Conservation (phyloP, 345 rosid genomes). For the Hevea brasiliensis region DNA sequence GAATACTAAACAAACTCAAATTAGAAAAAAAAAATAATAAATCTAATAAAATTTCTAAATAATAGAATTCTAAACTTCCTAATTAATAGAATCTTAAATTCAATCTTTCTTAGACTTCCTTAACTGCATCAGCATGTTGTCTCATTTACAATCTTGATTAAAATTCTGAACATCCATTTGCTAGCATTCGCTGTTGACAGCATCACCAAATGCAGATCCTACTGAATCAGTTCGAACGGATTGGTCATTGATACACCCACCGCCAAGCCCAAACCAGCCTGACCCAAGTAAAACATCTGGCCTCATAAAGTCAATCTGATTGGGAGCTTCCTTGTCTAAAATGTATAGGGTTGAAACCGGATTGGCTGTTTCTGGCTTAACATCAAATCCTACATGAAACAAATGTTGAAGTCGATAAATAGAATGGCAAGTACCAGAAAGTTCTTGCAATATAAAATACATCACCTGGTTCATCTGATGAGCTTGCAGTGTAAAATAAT, state of each 20-base stretch:
- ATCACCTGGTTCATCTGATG: no score
- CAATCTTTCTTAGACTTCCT: no score
- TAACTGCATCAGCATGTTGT: no score
- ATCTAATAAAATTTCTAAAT: no score
- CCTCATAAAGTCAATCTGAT: conserved; percentile 33
- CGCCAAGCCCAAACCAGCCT: conserved; percentile 66
- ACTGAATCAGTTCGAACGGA: conserved; percentile 52
- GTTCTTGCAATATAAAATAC: conserved; percentile 1
- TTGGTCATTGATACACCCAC: conserved; percentile 49
- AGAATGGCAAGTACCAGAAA: background rate
- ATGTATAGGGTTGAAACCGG: conserved; percentile 34
- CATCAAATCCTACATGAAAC: conserved; percentile 32
- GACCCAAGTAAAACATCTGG: conserved; percentile 74
- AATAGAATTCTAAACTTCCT: no score
- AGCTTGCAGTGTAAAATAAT: conserved; percentile 14
- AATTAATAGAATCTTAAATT: no score
- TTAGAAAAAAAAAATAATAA: no score
- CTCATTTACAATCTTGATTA: no score
- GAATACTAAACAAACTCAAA: no score
- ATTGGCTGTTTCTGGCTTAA: conserved; percentile 44
- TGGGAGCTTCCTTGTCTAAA: conserved; percentile 32
- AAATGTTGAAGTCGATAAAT: background rate
- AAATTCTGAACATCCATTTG: conserved; percentile 37
- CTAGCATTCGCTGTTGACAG: conserved; percentile 53
- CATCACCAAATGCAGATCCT: conserved; percentile 64